Base-by-base conservation (phyloP, 139 green algal genomes). In the Mesotaenium endlicherianum region DNA sequence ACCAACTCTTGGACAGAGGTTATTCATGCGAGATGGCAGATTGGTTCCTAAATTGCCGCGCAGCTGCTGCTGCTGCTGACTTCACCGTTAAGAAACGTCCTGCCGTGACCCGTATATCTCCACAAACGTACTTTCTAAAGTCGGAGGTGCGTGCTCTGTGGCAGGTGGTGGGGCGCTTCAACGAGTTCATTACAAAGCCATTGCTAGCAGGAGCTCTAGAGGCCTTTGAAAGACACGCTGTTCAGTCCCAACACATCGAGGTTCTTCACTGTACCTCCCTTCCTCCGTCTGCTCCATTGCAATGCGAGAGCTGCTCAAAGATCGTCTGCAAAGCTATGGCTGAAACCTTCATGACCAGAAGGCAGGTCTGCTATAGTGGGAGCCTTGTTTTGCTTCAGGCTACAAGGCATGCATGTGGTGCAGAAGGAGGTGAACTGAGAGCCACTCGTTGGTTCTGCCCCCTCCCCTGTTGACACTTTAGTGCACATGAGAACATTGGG, bases 181-280 rank as follows among this genome's bases (percentile, higher is more conserved):
- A 99, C 89, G 93, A 95, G 75, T 86, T 98, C 0, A 92, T 99
- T 17, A 99, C 96, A n/a, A 95, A 95, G 83, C 84, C 89, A 53
- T 89, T 99, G 31, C 87, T 98, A 39, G 92, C 95, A 49, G 96
- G 96, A 0, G 93, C 91, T 0, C 60, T 94, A 45, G 94, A 93
- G 39, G 77, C 88, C 0, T 93, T 98, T n/a, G n/a, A 90, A 38
- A 75, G 88, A 34, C 91, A 97, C 69, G 93, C 93, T 3, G 89
- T 91, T 0, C 26, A 68, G 1, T 49, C 84, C 0, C 76, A 88
- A 0, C 88, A 94, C 53, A 80, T 97, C 0, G 93, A 98, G 69
- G 93, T 97, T 85, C 89, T 85, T 43, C 5, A 16, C 14, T 74
- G 8, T 16, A 6, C 20, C 50, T n/a, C 1, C 38, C 69, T 70